Evolutionary conservation across 805 yeast genomes (phyloP), one percentile per base, ranked within the genome.

Genomic region (Metschnikowia henanensis): DNA sequence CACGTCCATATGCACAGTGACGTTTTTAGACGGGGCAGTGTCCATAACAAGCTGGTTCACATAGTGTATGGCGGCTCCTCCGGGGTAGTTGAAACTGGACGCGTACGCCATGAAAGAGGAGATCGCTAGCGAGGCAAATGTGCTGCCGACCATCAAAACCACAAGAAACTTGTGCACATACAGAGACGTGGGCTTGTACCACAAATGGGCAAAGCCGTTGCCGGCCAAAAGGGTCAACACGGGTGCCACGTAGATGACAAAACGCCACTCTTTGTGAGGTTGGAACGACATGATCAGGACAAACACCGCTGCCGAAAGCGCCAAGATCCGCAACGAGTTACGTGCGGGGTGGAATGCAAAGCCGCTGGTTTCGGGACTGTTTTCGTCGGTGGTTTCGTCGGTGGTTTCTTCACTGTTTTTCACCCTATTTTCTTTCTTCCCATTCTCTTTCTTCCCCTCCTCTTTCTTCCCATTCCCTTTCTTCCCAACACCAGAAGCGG

Each of bases 211-310:
- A 13, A 83, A 74, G 6, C 87, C 87, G 35, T 76, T 68, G 2
- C 94, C 82, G 5, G 86, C 90, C 25, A 77, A 58, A 16, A 84
- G 54, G 0, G 84, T 79, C 45, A 88, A 61, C 0, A 83, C 70
- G 1, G 97, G 97, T 4, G 85, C 66, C 0, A 81, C 68, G 61
- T 91, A 92, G 15, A 84, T 70, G 31, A 92, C 80, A 57, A 92
- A 92, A 54, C 97, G 77, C 95, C 95, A 88, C 68, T 92, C 98
- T 60, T 92, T 92, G 56, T 92, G 97, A 3, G 94, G 90, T 62
- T 87, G 94, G 39, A 83, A 61, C 0, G 97, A 89, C 76, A 90
- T 75, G 5, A 80, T 55, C 1, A 68, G 48, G n/a, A 90, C 72
- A 57, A 70, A 91, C 13, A 77, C 39, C 1, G 82, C 32, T 0